A percentile compares a stretch with the other conserved stretches of the same genome.
Conservation (phyloP, 441 rosid species). For the Bocquillonia castaneifolia region DNA sequence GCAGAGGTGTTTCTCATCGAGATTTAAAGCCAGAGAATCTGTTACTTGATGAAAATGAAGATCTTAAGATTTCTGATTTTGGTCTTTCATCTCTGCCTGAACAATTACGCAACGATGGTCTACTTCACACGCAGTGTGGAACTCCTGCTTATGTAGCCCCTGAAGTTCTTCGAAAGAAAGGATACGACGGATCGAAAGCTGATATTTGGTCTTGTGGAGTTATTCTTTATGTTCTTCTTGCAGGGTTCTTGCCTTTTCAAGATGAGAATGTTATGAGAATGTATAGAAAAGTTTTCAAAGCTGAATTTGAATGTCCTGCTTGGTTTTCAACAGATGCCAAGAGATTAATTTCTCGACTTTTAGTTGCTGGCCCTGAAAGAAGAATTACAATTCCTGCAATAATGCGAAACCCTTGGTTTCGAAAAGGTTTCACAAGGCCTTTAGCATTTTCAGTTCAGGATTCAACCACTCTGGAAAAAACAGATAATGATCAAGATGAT, state of each 20-base stretch:
- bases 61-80: conserved; percentile 72
- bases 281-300: conserved; percentile 67
- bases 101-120: conserved; percentile 60
- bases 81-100: conserved; percentile 77
- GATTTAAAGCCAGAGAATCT: conserved; percentile 82
- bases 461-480: conserved; percentile 16
- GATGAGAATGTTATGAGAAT: conserved; percentile 66
- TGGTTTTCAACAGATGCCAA: conserved; percentile 69
- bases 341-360: conserved; percentile 51
- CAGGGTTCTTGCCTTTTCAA: conserved; percentile 80
- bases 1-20: conserved; percentile 78
- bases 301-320: conserved; percentile 57
- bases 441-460: conserved; percentile 29
- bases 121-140: conserved; percentile 79
- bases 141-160: conserved; percentile 89
- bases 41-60: conserved; percentile 59
- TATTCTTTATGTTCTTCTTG: conserved; percentile 63
- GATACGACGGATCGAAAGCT: conserved; percentile 67
- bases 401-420: conserved; percentile 58
- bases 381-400: conserved; percentile 59
- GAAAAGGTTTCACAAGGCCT: conserved; percentile 40
- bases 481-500: conserved; percentile 16
- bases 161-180: conserved; percentile 70
- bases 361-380: conserved; percentile 48
- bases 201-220: conserved; percentile 94